phyloP scores from a whole-genome alignment of 352 stramenopile genomes.

The Phytopythium helicoides region DNA sequence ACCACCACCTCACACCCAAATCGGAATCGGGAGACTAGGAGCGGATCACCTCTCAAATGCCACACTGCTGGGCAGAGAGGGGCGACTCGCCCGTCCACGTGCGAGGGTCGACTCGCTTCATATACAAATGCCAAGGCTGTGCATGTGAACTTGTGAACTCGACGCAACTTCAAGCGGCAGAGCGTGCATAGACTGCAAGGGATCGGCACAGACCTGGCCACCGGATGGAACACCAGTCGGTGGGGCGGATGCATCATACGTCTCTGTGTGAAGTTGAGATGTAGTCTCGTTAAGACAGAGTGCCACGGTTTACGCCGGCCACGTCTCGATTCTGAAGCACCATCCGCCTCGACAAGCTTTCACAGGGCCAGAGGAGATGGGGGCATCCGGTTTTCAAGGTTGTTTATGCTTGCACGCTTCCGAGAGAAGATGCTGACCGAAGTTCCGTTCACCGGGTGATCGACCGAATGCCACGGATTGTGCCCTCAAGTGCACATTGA shows the following conservation, averaged over 20 bases:
- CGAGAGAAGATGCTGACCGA: not conserved
- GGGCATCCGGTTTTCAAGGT: not conserved
- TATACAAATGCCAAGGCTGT: too few species aligned
- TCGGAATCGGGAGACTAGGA: not conserved
- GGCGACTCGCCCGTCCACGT: too few species aligned
- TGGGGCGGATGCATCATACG: too few species aligned
- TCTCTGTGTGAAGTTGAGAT: not conserved
- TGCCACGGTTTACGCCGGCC: conserved; percentile 3
- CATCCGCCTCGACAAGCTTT: not conserved
- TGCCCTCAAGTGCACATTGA: not conserved
- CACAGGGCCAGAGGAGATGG: not conserved
- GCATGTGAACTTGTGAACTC: too few species aligned
- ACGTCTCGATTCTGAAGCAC: not conserved
- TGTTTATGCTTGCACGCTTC: not conserved
- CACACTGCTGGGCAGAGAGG: too few species aligned
- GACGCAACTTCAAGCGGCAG: too few species aligned
- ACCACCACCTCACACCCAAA: too few species aligned
- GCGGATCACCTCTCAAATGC: not conserved
- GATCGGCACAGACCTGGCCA: too few species aligned
- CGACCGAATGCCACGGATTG: not conserved
- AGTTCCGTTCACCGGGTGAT: too few species aligned
- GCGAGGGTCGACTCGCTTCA: too few species aligned
- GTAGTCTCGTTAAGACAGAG: not conserved
- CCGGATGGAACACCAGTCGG: too few species aligned
- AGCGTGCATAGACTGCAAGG: too few species aligned